phyloP scores from a whole-genome alignment of 2,329 filamentous ascomycete species.

The Hawksworthiomyces lignivorus region DNA sequence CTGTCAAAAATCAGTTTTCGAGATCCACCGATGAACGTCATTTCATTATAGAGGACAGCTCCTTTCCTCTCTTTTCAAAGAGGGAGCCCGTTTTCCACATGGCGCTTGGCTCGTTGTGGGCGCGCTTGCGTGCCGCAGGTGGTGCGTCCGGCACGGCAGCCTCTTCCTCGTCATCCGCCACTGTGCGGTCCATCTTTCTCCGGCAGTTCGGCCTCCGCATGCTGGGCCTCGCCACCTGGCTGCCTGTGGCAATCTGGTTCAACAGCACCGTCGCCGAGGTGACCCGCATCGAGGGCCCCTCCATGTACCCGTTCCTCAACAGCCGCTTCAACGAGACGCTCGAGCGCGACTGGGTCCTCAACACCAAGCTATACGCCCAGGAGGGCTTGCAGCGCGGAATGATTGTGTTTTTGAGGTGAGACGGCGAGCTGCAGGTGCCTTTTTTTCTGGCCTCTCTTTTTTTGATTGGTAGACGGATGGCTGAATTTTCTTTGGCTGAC shows the following conservation, averaged over 20 bases:
- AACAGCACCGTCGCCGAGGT: slow-evolving; percentile 53
- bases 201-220: slow-evolving; percentile 36
- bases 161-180: background rate
- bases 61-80: background rate
- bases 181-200: slow-evolving; percentile 18
- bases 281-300: slow-evolving; percentile 50
- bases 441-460: background rate
- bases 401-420: slow-evolving; percentile 63
- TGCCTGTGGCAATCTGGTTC: slow-evolving; percentile 55
- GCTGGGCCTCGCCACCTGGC: slow-evolving; percentile 50
- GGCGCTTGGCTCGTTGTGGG: slow-evolving; percentile 9
- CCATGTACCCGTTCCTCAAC: slow-evolving; percentile 75
- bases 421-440: too few relatives aligned
- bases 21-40: too few relatives aligned
- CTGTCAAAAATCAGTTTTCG: too few relatives aligned
- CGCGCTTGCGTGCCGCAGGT: slow-evolving; percentile 6
- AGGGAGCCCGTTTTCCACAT: slow-evolving; percentile 1
- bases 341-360: slow-evolving; percentile 48
- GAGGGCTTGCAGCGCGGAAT: slow-evolving; percentile 60
- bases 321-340: slow-evolving; percentile 51
- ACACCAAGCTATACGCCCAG: slow-evolving; percentile 51
- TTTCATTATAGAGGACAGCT: background rate
- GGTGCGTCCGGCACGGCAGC: background rate
- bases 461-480: too few relatives aligned
- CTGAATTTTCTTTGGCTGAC: background rate